phyloP scores from a whole-genome alignment of 805 yeast genomes.

The Danielia oregonensis region DNA sequence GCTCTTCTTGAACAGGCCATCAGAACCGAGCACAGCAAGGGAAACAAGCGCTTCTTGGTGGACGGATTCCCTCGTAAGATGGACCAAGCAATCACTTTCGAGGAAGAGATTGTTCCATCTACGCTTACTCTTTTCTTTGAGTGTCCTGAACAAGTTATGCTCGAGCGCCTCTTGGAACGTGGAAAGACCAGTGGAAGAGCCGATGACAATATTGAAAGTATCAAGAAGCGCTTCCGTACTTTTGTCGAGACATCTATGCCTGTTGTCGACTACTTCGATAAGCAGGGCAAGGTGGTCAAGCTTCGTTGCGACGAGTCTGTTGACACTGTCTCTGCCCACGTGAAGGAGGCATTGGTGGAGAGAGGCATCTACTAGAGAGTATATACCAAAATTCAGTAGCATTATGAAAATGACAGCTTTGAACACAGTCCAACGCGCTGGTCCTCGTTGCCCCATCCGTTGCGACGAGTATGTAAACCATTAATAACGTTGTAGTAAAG shows the following conservation, averaged over 20 bases:
- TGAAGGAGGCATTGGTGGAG: constrained; percentile 56
- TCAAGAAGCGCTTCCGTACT: constrained; percentile 82
- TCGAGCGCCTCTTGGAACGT: constrained; percentile 77
- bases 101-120: constrained; percentile 68
- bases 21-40: constrained; percentile 43
- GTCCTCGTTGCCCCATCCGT: too few species aligned
- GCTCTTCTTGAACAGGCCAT: constrained; percentile 81
- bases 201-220: constrained; percentile 90
- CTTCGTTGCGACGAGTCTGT: constrained; percentile 78
- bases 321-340: constrained; percentile 69
- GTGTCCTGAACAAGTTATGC: constrained; percentile 81
- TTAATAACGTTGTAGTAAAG: too few species aligned
- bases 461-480: too few species aligned
- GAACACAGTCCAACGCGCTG: too few species aligned
- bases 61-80: constrained; percentile 98
- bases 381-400: neutral
- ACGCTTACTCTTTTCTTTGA: constrained; percentile 72
- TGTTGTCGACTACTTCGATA: constrained; percentile 78
- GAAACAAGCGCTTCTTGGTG: constrained; percentile 65
- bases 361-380: constrained; percentile 24
- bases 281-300: constrained; percentile 70
- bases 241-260: constrained; percentile 91
- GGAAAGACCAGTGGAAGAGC: constrained; percentile 93
- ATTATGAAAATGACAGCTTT: too few species aligned
- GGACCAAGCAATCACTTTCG: constrained; percentile 97